These are phyloP conservation scores for Clarireedia sp. DNA, from an alignment of 2,329 filamentous ascomycete genomes.

Conservation along the genomic window DNA sequence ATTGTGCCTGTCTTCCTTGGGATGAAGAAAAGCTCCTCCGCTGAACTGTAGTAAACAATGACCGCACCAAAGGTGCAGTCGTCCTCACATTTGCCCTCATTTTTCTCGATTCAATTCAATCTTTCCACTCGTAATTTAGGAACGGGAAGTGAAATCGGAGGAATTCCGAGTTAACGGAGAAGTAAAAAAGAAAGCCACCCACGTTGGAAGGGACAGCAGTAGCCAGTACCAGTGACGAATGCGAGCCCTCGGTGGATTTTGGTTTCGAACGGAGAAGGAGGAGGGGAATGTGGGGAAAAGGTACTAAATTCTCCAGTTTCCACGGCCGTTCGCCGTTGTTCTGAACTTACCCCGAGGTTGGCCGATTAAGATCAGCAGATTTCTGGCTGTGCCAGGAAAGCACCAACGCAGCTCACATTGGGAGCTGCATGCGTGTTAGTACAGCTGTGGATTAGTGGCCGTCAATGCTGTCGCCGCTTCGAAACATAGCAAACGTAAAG, in stretches of 20 bases:
- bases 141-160: neutral
- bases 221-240: neutral
- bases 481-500: neutral
- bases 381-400: neutral
- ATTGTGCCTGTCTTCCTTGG: conserved; percentile 38
- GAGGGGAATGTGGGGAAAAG: conserved; percentile 7
- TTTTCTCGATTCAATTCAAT: neutral
- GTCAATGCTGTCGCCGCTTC: neutral
- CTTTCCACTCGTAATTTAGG: neutral
- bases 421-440: neutral
- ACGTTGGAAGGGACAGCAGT: neutral
- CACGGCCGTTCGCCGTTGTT: neutral
- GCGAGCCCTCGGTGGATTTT: neutral
- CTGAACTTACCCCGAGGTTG: neutral
- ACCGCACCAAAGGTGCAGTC: conserved; percentile 18
- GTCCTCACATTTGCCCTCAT: conserved; percentile 24
- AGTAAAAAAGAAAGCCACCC: neutral
- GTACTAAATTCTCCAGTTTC: neutral
- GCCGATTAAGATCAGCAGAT: conserved; percentile 3
- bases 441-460: neutral
- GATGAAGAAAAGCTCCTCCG: conserved; percentile 39
- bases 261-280: neutral
- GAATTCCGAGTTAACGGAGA: neutral
- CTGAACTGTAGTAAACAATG: conserved; percentile 17
- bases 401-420: neutral